These are phyloP conservation scores for Fennellomyces sp. DNA, from an alignment of 371 early-diverging fungal species.

Conservation along the genomic window DNA sequence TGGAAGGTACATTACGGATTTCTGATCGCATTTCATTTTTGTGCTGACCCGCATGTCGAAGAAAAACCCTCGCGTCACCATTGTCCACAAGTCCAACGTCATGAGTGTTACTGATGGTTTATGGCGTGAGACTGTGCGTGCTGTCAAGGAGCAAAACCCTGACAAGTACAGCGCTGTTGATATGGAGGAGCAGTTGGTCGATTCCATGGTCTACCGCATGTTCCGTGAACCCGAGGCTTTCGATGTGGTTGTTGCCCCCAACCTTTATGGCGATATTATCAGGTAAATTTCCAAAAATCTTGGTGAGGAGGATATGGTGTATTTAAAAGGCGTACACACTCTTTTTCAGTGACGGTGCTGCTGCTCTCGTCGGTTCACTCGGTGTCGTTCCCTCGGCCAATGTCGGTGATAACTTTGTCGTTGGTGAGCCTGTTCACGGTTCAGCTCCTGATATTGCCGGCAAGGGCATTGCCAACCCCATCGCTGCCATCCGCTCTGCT, in stretches of 20 bases:
- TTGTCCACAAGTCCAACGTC: conserved; percentile 96
- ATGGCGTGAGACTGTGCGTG: conserved; percentile 88
- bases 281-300: conserved; percentile 39
- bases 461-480: conserved; percentile 92
- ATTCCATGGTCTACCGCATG: conserved; percentile 96
- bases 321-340: too few species aligned
- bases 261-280: conserved; percentile 95
- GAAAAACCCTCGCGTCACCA: conserved; percentile 85
- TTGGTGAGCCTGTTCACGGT: conserved; percentile 96
- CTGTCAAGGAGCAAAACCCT: conserved; percentile 68
- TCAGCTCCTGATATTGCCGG: conserved; percentile 97
- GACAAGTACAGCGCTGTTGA: conserved; percentile 63
- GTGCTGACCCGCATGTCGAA: neutral
- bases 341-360: conserved; percentile 85
- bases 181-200: conserved; percentile 93
- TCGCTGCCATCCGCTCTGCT: conserved; percentile 92
- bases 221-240: conserved; percentile 94
- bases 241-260: conserved; percentile 95
- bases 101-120: conserved; percentile 92
- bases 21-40: too few species aligned
- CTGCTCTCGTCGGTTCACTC: conserved; percentile 92
- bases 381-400: conserved; percentile 95
- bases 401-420: conserved; percentile 89
- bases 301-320: neutral
- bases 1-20: conserved; percentile 68